These are phyloP conservation scores for Trebouxia gelatinosa DNA, from an alignment of 163 green algal species.

Conservation along the genomic window DNA sequence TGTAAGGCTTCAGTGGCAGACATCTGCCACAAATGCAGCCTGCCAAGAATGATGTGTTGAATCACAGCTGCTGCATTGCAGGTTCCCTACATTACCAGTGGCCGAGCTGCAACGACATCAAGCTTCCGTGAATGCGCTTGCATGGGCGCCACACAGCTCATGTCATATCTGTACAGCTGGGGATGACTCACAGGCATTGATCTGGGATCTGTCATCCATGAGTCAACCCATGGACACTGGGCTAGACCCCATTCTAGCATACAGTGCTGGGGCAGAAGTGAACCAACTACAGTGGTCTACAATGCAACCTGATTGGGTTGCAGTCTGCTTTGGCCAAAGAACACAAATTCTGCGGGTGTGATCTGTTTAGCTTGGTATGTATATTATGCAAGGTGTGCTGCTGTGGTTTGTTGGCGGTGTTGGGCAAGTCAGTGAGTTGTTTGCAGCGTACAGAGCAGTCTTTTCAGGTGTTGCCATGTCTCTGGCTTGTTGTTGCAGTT, in stretches of 20 bases:
- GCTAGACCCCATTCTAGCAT: conserved; percentile 93
- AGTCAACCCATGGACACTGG: conserved; percentile 24
- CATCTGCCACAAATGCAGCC: no score
- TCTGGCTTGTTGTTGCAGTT: no score
- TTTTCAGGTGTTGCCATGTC: background rate
- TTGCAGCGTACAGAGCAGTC: background rate
- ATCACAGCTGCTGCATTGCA: no score
- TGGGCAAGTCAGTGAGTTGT: background rate
- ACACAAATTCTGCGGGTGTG: conserved; percentile 93
- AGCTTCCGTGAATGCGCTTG: conserved; percentile 82
- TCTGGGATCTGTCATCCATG: conserved; percentile 56
- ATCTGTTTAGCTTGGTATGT: background rate
- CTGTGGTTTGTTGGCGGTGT: background rate
- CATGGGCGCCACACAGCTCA: conserved; percentile 92
- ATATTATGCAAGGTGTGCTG: background rate
- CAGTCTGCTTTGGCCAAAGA: conserved; percentile 88
- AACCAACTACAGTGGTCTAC: conserved; percentile 93
- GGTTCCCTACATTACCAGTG: conserved; percentile 89
- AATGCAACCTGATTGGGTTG: conserved; percentile 94
- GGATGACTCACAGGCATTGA: conserved; percentile 82
- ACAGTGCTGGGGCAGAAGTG: conserved; percentile 84
- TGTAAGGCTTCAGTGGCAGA: no score
- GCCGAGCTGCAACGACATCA: conserved; percentile 85
- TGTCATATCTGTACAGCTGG: conserved; percentile 94
- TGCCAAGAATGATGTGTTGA: no score